Base-by-base conservation (phyloP, 2,329 filamentous ascomycete species). In the Penicillium sp. region DNA sequence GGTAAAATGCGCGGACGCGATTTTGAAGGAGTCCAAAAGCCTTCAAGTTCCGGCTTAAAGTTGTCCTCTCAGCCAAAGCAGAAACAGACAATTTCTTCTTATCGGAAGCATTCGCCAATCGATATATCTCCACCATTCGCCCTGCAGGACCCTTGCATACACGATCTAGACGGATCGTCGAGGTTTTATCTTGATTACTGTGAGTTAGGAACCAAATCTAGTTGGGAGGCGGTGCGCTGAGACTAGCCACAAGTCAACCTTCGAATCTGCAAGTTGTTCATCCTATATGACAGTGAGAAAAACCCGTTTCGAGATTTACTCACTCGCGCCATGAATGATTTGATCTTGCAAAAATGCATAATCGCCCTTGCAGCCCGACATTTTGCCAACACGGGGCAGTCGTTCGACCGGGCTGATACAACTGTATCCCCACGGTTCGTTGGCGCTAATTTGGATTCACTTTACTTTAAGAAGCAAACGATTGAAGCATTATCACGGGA, bases 111-210 rank as follows among this genome's bases (percentile, higher is more conserved):
- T 42, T 50, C 40, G 12, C 36, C 15, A 8, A 40, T 34, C 10
- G 24, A 33, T 12, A 27, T 29, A 8, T n/a, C 60, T 5, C 53
- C 45, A 3, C 9, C 10, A 27, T 27, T 52, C 9, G 24, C 39
- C 1, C 13, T 64, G 18, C 43, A 45, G 12, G 60, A 59, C 37
- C 51, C 47, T 12, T 36, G 7, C 8, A 18, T 33, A 18, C 15
- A 46, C 1, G 17, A 17, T 17, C 17, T 51, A 2, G 30, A 51
- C 33, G 10, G 17, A 17, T 39, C 47, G 3, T 60, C 64, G 2
- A 60, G 47, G 13, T 68, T 61, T 30, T 69, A 69, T 33, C 37
- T 69, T 20, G 60, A 68, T 34, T 68, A 69, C 34, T 69, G 66
- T 68, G 48, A 33, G 62, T 52, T 21, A 2, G 10, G n/a, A n/a